phyloP scores from a whole-genome alignment of 495 filamentous ascomycete species.

The Parathielavia appendiculata region DNA sequence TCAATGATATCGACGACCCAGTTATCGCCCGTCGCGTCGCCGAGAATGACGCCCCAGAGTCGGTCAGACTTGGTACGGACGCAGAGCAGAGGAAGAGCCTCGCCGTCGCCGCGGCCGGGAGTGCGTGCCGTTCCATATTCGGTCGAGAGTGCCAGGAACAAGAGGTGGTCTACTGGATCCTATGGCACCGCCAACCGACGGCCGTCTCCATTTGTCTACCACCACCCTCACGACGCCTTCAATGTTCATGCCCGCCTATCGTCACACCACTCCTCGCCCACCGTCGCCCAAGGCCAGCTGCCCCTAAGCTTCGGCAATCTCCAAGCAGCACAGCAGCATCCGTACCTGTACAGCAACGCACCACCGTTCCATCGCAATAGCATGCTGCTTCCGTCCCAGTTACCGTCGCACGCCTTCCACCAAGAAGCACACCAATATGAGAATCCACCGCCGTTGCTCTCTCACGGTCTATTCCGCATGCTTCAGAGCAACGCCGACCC shows the following conservation, averaged over 20 bases:
- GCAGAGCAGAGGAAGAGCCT: slow-evolving; percentile 57
- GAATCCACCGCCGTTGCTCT: slow-evolving; percentile 50
- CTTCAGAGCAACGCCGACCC: slow-evolving; percentile 64
- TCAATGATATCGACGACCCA: slow-evolving; percentile 56
- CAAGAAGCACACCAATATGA: slow-evolving; percentile 47
- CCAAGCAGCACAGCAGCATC: slow-evolving; percentile 49
- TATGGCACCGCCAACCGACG: slow-evolving; percentile 51
- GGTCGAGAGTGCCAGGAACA: slow-evolving; percentile 55
- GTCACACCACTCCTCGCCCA: slow-evolving; percentile 50
- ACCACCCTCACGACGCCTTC: slow-evolving; percentile 48
- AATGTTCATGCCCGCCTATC: slow-evolving; percentile 43
- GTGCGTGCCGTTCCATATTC: slow-evolving; percentile 61
- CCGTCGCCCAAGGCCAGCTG: slow-evolving; percentile 47
- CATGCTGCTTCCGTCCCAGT: slow-evolving; percentile 45
- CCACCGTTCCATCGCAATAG: slow-evolving; percentile 42
- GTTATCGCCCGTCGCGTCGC: slow-evolving; percentile 54
- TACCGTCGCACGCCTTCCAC: slow-evolving; percentile 45
- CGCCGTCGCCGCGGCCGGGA: slow-evolving; percentile 59
- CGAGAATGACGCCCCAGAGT: slow-evolving; percentile 53
- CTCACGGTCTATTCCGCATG: slow-evolving; percentile 62
- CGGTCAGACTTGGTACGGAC: slow-evolving; percentile 52
- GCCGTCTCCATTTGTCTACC: slow-evolving; percentile 52
- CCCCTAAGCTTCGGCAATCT: slow-evolving; percentile 50
- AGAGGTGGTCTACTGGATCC: slow-evolving; percentile 68
- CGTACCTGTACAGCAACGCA: slow-evolving; percentile 47